A percentile compares a stretch with the other conserved stretches of the same genome.
Conservation (phyloP, 1,284 basidiomycete species). For the Irpex sp. region DNA sequence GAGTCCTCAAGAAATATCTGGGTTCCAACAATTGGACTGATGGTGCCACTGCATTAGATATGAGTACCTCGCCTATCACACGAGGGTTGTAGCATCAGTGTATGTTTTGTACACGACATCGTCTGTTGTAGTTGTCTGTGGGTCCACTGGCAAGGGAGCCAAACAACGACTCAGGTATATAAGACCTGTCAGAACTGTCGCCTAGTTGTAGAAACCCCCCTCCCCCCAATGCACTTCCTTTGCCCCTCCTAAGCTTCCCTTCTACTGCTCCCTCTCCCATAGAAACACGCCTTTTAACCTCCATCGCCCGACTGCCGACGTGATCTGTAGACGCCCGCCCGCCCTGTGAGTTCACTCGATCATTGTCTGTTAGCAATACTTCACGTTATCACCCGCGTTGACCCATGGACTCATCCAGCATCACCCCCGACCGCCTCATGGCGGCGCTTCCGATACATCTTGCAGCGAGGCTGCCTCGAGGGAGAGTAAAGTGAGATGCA, state of each 20-base stretch:
- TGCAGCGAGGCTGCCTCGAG: not conserved
- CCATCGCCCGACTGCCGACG: not conserved
- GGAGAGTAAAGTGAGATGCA: not conserved
- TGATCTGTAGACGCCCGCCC: not conserved
- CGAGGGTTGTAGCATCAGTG: not conserved
- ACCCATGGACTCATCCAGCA: not conserved
- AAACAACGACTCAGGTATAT: slow-evolving; percentile 3
- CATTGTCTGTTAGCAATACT: not conserved
- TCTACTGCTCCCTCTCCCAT: not conserved
- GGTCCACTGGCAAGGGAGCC: slow-evolving; percentile 4
- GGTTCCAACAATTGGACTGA: not conserved
- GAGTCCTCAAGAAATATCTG: not conserved
- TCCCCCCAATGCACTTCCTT: not conserved
- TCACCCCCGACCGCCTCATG: not conserved
- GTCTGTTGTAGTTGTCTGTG: slow-evolving; percentile 7
- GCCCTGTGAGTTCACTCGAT: not conserved
- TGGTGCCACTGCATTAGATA: not conserved
- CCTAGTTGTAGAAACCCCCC: not conserved
- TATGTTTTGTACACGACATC: not conserved
- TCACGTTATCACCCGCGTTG: not conserved
- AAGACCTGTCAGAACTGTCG: not conserved
- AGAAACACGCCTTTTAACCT: not conserved
- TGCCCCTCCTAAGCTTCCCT: not conserved
- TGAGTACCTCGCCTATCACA: not conserved
- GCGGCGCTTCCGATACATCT: not conserved